Evolutionary conservation across 345 rosid species (phyloP), one percentile per base, ranked within the genome.

Genomic region (Eucalyptus decipiens): DNA sequence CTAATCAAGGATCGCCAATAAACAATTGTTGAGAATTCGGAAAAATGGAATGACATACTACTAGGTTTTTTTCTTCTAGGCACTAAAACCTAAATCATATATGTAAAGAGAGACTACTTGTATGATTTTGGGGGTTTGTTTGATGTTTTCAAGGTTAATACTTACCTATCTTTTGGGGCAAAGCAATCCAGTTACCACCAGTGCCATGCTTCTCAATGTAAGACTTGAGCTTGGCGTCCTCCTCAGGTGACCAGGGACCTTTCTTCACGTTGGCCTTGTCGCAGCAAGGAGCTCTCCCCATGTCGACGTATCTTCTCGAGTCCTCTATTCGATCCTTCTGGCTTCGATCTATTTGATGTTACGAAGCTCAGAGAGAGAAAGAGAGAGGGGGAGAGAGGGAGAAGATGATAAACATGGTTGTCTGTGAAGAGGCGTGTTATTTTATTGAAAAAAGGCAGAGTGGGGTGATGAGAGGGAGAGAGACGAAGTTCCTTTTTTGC

Each of bases 201-300:
- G 97, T 96, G 24, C 97, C 98, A 51, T 96, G 90, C 90, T 92
- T 90, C 88, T 96, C 93, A 52, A 97, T 94, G 85, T 93, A 96
- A 12, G 93, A 92, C 89, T 94, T 96, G 90, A 97, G 99, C 91
- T 93, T 89, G 58, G 95, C 94, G 89, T 97, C 99, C 93, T 97
- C 99, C 86, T 95, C 97, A 72, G 99, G 96, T 40, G 98, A 97
- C 99, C 99, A 97, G 56, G 98, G 96, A 58, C 99, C 99, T 93
- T 93, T 97, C 93, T 97, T 96, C 90, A 96, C 98, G 87, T 91
- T 94, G n/a, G 95, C 92, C 91, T 94, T 97, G 93, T 97, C 99
- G 90, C 98, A 97, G 90, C 99, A 96, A 89, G 98, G 99, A 89
- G 97, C 97, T 94, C 97, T 96, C 72, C 97, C 97, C 97, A 96